Base-by-base conservation (phyloP, 176 grass and related monocot genomes). In the Triticum urartu region DNA sequence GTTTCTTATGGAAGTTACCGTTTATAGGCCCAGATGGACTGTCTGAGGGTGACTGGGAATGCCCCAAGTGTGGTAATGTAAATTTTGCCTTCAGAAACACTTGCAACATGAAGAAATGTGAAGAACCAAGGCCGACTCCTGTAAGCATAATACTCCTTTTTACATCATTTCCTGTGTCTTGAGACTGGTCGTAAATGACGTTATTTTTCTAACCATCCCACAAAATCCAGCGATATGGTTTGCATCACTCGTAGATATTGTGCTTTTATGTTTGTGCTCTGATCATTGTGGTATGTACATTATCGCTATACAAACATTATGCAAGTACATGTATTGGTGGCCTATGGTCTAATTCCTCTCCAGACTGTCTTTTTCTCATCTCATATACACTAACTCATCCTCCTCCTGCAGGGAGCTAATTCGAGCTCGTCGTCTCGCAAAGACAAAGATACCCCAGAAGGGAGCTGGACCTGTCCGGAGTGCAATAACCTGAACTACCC, bases 51-150 rank as follows among this genome's bases (percentile, higher is more conserved):
- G 96, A 98, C 63, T 98, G 96, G 96, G 72, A 86, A 72, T 98
- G 96, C 32, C 96, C 91, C 3, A 94, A 94, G 69, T 98, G 96
- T 88, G 87, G 95, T 6, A 98, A 98, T 85, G 54, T 93, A 5
- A 98, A 98, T 25, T 98, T 98, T 64, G 87, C 93, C 33, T 98
- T 98, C 81, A 89, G 96, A 91, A 92, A 78, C 59, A 95, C 66
- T 67, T 98, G 96, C 90, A 98, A 98, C 88, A 95, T 98, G 96
- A 95, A 98, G 85, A 98, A 98, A 88, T 98, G 96, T 86, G 90
- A 91, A 87, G 91, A 91, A 74, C 93, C 91, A 21, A 90, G 93
- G 69, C 93, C 88, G 83, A 72, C 86, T 34, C 80, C 83, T 56
- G 93, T 95, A 95, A 92, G 86, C 54, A 77, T 70, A 11, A 75